Evolutionary conservation across 257 asterid genomes (phyloP).

Genomic region (Nicotiana tabacum): DNA sequence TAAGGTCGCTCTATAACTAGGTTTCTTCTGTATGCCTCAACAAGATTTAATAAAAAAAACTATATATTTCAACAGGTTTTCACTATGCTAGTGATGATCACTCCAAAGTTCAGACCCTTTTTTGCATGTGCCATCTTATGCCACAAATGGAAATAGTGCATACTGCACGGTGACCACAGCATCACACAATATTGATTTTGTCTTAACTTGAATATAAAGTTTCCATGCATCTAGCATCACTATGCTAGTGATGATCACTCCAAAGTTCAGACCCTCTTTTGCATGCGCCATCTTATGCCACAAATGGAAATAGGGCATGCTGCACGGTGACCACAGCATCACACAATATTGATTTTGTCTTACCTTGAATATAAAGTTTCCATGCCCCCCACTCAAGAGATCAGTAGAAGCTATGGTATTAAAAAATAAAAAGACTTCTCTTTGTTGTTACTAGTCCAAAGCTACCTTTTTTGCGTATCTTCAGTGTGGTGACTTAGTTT

Average conservation of each 20-base stretch:
- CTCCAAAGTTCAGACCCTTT: neutral
- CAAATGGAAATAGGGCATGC: neutral
- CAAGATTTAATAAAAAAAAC: neutral
- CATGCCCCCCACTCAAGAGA: neutral
- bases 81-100: neutral
- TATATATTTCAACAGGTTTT: neutral
- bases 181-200: neutral
- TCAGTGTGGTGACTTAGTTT: neutral
- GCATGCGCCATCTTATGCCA: neutral
- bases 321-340: neutral
- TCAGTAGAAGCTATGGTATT: neutral
- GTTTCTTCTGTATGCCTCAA: neutral
- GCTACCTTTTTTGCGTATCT: neutral
- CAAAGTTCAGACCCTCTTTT: neutral
- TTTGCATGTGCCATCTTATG: neutral
- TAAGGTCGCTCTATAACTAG: neutral
- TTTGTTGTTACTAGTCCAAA: neutral
- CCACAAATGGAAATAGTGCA: neutral
- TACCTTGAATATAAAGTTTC: neutral
- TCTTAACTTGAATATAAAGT: neutral
- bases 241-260: neutral
- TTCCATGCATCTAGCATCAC: neutral
- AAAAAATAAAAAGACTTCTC: neutral
- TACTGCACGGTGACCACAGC: neutral
- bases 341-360: neutral